Percentiles rank a stretch among this genome's conserved stretches.
phyloP scores from a whole-genome alignment of 2,329 filamentous ascomycete species.

The Talaromyces albobiverticillius region DNA sequence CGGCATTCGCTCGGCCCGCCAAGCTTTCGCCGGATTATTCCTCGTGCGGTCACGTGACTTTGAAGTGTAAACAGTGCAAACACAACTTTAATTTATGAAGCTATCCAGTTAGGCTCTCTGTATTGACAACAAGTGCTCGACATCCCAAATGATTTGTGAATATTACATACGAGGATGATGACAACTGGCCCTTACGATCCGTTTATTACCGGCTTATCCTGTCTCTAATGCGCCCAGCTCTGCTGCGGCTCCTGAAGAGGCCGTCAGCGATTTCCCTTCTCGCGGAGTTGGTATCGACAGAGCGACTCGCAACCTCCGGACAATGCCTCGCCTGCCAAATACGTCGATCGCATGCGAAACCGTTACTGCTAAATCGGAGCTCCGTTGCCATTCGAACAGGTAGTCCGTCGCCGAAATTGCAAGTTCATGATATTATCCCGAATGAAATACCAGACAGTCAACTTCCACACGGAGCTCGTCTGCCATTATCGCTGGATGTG shows the following conservation, averaged over 20 bases:
- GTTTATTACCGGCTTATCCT: slow-evolving; percentile 14
- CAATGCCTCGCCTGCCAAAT: slow-evolving; percentile 30
- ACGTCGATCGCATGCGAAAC: slow-evolving; percentile 17
- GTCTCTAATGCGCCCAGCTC: slow-evolving; percentile 41
- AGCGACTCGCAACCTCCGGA: slow-evolving; percentile 27
- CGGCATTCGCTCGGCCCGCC: slow-evolving; percentile 17
- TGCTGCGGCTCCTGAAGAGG: slow-evolving; percentile 42
- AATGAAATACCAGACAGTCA: slow-evolving; percentile 8
- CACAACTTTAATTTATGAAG: neutral
- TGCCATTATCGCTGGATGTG: slow-evolving; percentile 25
- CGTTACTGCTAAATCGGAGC: neutral
- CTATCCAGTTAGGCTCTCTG: neutral
- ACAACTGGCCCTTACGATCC: slow-evolving; percentile 16
- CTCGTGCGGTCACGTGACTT: slow-evolving; percentile 7
- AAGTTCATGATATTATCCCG: slow-evolving; percentile 27
- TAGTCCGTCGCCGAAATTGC: slow-evolving; percentile 19
- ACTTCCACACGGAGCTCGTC: neutral
- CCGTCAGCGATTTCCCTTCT: slow-evolving; percentile 40
- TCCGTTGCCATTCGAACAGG: neutral
- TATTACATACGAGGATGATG: slow-evolving; percentile 28
- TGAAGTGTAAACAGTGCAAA: slow-evolving; percentile 13
- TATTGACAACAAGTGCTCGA: no score
- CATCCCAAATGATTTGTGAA: no score
- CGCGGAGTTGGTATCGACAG: slow-evolving; percentile 28
- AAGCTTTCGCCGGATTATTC: slow-evolving; percentile 17